Base-by-base conservation (phyloP, 1,284 basidiomycete genomes). In the Trametes versicolor region DNA sequence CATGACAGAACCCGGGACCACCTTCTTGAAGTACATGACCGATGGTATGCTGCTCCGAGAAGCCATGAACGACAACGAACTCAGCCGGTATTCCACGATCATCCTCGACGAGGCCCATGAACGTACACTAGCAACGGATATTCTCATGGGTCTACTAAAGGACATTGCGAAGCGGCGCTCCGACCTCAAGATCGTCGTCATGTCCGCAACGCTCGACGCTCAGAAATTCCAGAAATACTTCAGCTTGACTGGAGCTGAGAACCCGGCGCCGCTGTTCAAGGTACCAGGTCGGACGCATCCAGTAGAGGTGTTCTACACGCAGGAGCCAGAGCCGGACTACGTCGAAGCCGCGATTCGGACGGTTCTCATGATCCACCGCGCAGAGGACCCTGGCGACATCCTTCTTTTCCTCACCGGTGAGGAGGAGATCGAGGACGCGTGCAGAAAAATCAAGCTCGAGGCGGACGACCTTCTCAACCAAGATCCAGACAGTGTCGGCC, bases 61-160 rank as follows among this genome's bases (percentile, higher is more conserved):
- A 82, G 97, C 96, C 8, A 98, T 99, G 95, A 95, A 97, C 79
- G 98, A 99, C 78, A 93, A 94, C 36, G 86, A 90, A 54, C 87
- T 99, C 32, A 84, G 87, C 54, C 89, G 95, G 13, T 99, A 99
- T 80, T 97, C 95, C 37, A 98, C 96, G 19, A 95, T 99, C 79
- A 98, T 99, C 72, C 90, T 99, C 64, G 98, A 99, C 78, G 98
- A 99, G 82, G 98, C 96, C 7, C 98, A 99, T 83, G 98, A 99
- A 81, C 91, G 98, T 70, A 99, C 98, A 0, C 86, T 99, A 29
- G 96, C 98, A 0, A 99, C 98, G 39, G 98, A 99, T 80, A 97
- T 99, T 71, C 91, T 99, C 54, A 99, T 99, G 95, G 97, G 97
- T 70, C 84, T 99, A 17, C 80, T 92, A 32, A 89, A 93, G 74